Percentiles rank a stretch among this genome's conserved stretches.
These are phyloP conservation scores for Coniella vitis DNA, from an alignment of 2,329 filamentous ascomycete genomes.

Conservation along the genomic window DNA sequence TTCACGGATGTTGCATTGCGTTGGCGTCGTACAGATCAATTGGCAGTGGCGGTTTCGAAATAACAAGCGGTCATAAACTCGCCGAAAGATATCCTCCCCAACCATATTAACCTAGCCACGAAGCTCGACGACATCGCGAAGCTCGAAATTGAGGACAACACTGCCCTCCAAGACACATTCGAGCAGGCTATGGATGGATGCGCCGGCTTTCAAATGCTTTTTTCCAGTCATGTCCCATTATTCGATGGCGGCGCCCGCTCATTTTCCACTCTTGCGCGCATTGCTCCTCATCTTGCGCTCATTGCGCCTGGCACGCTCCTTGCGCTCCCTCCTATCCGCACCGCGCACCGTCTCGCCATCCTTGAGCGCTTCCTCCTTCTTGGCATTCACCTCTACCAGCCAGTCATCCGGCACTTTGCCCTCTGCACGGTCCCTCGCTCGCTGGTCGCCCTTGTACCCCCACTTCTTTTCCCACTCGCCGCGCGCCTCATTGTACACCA, in stretches of 20 bases:
- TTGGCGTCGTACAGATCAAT: no score
- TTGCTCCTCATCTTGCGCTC: constrained; percentile 65
- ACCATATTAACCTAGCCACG: no score
- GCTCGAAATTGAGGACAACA: no score
- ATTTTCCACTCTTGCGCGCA: constrained; percentile 37
- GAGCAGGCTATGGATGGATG: background rate
- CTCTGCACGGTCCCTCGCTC: constrained; percentile 38
- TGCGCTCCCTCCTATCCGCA: constrained; percentile 56
- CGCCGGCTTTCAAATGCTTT: no score
- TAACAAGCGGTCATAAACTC: no score
- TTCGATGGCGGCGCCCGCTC: background rate
- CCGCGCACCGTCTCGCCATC: constrained; percentile 55
- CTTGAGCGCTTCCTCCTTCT: constrained; percentile 57
- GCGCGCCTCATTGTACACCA: constrained; percentile 75
- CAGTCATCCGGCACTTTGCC: constrained; percentile 64
- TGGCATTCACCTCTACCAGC: constrained; percentile 85
- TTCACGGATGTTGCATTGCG: no score
- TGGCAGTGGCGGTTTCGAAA: no score
- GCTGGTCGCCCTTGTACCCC: constrained; percentile 89
- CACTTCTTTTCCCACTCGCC: constrained; percentile 91
- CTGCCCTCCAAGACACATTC: background rate
- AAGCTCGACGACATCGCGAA: no score
- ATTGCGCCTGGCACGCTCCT: constrained; percentile 65
- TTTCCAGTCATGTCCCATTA: no score
- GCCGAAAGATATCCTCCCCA: no score